phyloP scores from a whole-genome alignment of 495 filamentous ascomycete genomes.

The Podospora pseudoanserina region DNA sequence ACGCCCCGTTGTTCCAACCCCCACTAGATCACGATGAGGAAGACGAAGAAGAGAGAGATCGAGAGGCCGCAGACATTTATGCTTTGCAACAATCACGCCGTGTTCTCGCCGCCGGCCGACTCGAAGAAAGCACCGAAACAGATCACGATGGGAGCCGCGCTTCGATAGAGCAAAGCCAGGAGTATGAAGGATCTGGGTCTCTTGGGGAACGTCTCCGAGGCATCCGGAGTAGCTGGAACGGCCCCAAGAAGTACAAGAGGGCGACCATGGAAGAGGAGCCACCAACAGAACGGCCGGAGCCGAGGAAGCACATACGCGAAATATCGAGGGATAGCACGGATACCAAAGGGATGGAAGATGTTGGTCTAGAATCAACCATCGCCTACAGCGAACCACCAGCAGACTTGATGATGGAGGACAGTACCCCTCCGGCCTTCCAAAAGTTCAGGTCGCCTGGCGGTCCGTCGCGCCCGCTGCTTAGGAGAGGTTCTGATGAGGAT shows the following conservation, averaged over 20 bases:
- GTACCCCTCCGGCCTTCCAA: conserved; percentile 81
- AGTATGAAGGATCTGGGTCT: conserved; percentile 40
- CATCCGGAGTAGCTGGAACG: conserved; percentile 61
- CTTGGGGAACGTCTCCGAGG: conserved; percentile 46
- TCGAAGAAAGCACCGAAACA: conserved; percentile 77
- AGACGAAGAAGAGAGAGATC: conserved; percentile 84
- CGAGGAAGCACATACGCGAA: conserved; percentile 30
- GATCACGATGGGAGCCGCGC: conserved; percentile 62
- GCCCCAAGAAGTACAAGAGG: conserved; percentile 40
- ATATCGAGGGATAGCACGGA: conserved; percentile 47
- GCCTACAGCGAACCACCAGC: conserved; percentile 58
- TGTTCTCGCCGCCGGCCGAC: conserved; percentile 73
- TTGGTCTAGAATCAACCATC: conserved; percentile 69
- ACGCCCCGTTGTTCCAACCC: conserved; percentile 90
- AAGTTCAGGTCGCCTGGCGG: conserved; percentile 55
- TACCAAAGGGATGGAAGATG: conserved; percentile 75
- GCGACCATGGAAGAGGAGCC: conserved; percentile 21
- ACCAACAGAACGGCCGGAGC: conserved; percentile 45
- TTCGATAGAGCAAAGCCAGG: conserved; percentile 55
- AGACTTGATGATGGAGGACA: conserved; percentile 57
- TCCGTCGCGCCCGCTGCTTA: conserved; percentile 23
- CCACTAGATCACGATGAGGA: conserved; percentile 76
- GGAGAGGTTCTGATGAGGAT: conserved; percentile 26
- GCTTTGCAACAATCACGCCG: conserved; percentile 84
- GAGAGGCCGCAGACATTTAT: conserved; percentile 89